Evolutionary conservation across 2,329 filamentous ascomycete species (phyloP).

Genomic region (Epichloe gansuensis): DNA sequence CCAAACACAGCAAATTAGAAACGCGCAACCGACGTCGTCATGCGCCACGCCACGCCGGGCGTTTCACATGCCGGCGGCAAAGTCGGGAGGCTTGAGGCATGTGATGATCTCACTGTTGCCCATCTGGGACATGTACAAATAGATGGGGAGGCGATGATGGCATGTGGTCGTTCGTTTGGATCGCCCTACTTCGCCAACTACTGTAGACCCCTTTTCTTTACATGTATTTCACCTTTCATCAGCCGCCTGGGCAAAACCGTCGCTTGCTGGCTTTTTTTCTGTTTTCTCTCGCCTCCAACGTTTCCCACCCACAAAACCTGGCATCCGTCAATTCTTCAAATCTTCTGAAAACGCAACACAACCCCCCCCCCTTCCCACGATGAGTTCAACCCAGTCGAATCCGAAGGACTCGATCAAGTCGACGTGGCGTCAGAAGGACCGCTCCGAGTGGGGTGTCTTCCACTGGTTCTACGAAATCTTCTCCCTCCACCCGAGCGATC

Average conservation of each 20-base stretch:
- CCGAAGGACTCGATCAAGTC: conserved; percentile 6
- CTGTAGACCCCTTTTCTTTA: too few species aligned
- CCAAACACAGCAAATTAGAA: not conserved
- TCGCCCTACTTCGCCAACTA: too few species aligned
- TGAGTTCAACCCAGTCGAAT: not conserved
- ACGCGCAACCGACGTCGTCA: not conserved
- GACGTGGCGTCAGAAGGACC: conserved; percentile 5
- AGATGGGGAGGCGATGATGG: not conserved
- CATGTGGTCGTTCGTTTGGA: not conserved
- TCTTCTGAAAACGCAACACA: too few species aligned
- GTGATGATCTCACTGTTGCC: not conserved
- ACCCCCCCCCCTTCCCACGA: not conserved
- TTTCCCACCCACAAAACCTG: too few species aligned
- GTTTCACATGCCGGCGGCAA: not conserved
- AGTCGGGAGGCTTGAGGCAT: not conserved
- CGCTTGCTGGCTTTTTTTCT: too few species aligned
- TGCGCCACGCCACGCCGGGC: not conserved
- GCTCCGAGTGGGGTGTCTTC: conserved; percentile 5
- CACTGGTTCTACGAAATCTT: conserved; percentile 7
- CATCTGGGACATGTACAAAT: not conserved
- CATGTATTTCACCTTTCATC: too few species aligned
- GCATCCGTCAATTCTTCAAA: too few species aligned
- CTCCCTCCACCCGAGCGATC: conserved; percentile 1
- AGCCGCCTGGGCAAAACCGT: too few species aligned
- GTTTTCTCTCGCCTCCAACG: too few species aligned